Percentiles rank a stretch among this genome's conserved stretches.
Conservation (phyloP, 1,284 basidiomycete genomes). For the Hymenochaete sp. region DNA sequence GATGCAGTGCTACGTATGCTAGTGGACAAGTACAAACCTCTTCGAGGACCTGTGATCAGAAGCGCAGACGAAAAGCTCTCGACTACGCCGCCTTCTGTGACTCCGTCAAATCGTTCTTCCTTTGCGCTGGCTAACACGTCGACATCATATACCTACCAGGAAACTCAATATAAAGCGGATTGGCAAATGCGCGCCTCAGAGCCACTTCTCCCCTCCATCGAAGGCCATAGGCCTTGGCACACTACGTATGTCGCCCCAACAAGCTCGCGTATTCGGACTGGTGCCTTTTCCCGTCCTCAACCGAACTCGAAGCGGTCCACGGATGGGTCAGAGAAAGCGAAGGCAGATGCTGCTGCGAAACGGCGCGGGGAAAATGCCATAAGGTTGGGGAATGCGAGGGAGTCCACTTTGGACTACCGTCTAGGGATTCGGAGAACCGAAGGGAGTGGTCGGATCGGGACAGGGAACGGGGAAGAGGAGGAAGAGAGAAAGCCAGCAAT, state of each 20-base stretch:
- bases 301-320: slow-evolving; percentile 28
- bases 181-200: slow-evolving; percentile 31
- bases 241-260: slow-evolving; percentile 56
- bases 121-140: slow-evolving; percentile 4
- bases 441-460: slow-evolving; percentile 26
- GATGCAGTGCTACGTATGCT: slow-evolving; percentile 80
- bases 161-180: not conserved
- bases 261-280: slow-evolving; percentile 45
- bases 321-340: slow-evolving; percentile 40
- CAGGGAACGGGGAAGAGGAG: slow-evolving; percentile 28
- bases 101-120: slow-evolving; percentile 3
- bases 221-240: slow-evolving; percentile 61
- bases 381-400: slow-evolving; percentile 56
- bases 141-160: not conserved
- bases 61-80: slow-evolving; percentile 71
- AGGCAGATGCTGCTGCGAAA: slow-evolving; percentile 43
- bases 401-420: slow-evolving; percentile 71
- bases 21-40: slow-evolving; percentile 76
- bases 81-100: slow-evolving; percentile 33
- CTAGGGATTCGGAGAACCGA: slow-evolving; percentile 33
- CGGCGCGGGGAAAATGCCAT: slow-evolving; percentile 46
- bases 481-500: slow-evolving; percentile 32
- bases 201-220: slow-evolving; percentile 43
- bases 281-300: slow-evolving; percentile 31
- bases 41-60: slow-evolving; percentile 52